Percentiles rank a stretch among this genome's conserved stretches.
phyloP scores from a whole-genome alignment of 768 basidiomycete genomes.

The Ephemerocybe angulata region DNA sequence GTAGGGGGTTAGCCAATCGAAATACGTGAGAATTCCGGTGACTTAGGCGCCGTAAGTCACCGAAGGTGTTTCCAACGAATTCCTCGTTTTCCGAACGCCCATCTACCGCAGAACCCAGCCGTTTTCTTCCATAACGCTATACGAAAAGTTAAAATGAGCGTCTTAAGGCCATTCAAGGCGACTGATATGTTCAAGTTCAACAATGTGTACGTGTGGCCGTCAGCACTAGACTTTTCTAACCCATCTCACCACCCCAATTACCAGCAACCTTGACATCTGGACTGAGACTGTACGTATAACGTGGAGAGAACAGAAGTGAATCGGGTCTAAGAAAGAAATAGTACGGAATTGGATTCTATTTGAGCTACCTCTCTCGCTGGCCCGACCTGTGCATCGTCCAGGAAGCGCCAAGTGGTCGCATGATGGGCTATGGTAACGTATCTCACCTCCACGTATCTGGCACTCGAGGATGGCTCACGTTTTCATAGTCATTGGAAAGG shows the following conservation, averaged over 20 bases:
- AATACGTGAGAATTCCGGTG: too few species aligned
- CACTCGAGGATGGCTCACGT: not conserved
- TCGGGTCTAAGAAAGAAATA: conserved; percentile 22
- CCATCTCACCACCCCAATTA: not conserved
- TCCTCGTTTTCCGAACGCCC: not conserved
- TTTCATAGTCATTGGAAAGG: conserved; percentile 88
- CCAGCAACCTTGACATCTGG: conserved; percentile 91
- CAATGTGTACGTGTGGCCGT: conserved; percentile 58
- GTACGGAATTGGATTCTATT: conserved; percentile 88
- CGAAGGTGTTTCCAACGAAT: too few species aligned
- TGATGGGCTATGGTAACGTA: conserved; percentile 89
- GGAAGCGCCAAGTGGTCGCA: conserved; percentile 72
- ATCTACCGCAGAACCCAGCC: not conserved
- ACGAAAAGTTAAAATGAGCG: conserved; percentile 74
- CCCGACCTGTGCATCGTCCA: conserved; percentile 86
- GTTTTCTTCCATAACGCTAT: too few species aligned
- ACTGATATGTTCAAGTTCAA: conserved; percentile 93
- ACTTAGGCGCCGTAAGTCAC: too few species aligned
- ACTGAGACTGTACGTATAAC: conserved; percentile 80
- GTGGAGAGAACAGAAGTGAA: too few species aligned
- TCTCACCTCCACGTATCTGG: not conserved
- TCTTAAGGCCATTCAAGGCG: conserved; percentile 81
- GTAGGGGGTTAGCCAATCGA: too few species aligned
- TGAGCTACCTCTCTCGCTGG: conserved; percentile 87
- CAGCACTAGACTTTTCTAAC: not conserved